Base-by-base conservation (phyloP, 2,329 filamentous ascomycete genomes). In the Chaetomiaceae sp. region DNA sequence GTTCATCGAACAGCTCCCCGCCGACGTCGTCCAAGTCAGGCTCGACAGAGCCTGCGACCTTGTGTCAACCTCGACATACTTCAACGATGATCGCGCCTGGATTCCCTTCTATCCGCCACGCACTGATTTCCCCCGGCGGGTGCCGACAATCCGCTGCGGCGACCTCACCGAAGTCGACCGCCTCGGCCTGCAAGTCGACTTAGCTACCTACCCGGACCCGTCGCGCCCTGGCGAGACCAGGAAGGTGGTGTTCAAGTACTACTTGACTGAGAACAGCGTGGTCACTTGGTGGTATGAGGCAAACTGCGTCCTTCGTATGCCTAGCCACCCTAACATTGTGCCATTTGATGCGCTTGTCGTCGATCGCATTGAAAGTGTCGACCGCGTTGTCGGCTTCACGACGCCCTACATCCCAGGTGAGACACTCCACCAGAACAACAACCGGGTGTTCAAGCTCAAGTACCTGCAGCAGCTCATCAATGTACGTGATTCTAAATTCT, bases 311-410 rank as follows among this genome's bases (percentile, higher is more conserved):
- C 64, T 65, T 54, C 63, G 65, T 33, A 62, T 71, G 1, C 67
- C 69, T 7, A 52, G 47, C 31, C 68, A 72, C 52, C 63, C 66
- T 3, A 65, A 70, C 33, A 65, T 71, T 16, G 60, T 69, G 6
- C 60, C 61, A 2, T 65, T 70, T 44, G 66, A 69, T 38, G 54
- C 54, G 27, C 54, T 70, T 9, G 61, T 70, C 14, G 21, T 70
- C 1, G 66, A 70, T 27, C 62, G 61, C 48, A 37, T 69, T 0
- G 58, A 63, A n/a, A 63, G 60, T n/a, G 44, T 48, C 4, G 49
- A 54, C 12, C 46, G 51, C 1, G 59, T 68, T 2, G 61, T 71
- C 31, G 70, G 69, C 12, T 73, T 70, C 53, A 71, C 69, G 13
- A 65, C 40, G 5, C 16, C 14, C n/a, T 59, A 50, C n/a, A 75